phyloP scores from a whole-genome alignment of 148 eudicot genomes.

The Camellia lanceoleosa region DNA sequence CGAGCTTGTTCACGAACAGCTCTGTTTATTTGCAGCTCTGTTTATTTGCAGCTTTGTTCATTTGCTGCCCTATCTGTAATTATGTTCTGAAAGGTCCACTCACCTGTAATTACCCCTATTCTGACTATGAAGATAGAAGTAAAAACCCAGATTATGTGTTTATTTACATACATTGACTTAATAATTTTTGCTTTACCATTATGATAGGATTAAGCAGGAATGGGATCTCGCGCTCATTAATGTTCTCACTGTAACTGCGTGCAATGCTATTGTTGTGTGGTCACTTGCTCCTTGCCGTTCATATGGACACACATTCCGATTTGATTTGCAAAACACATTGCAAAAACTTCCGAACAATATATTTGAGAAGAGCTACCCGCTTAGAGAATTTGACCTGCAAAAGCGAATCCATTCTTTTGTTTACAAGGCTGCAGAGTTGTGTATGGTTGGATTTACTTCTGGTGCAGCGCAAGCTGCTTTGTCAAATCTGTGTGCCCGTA shows the following conservation, averaged over 20 bases:
- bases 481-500: slow-evolving; percentile 61
- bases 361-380: slow-evolving; percentile 85
- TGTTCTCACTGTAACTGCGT: slow-evolving; percentile 86
- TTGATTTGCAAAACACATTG: slow-evolving; percentile 84
- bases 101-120: neutral
- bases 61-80: too few relatives aligned
- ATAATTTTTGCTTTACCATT: slow-evolving; percentile 2
- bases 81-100: too few relatives aligned
- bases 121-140: neutral
- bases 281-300: slow-evolving; percentile 97
- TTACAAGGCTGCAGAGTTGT: slow-evolving; percentile 85
- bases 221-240: slow-evolving; percentile 96
- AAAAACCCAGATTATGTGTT: neutral
- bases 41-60: too few relatives aligned
- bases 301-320: slow-evolving; percentile 83
- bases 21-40: too few relatives aligned
- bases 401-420: slow-evolving; percentile 87
- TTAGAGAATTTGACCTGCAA: slow-evolving; percentile 81
- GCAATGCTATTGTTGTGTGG: slow-evolving; percentile 94
- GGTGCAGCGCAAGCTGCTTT: slow-evolving; percentile 85
- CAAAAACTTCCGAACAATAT: slow-evolving; percentile 93
- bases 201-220: slow-evolving; percentile 82
- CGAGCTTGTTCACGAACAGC: too few relatives aligned
- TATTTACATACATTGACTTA: neutral
- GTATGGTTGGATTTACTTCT: slow-evolving; percentile 78